A percentile compares a stretch with the other conserved stretches of the same genome.
Conservation (phyloP, 1,284 basidiomycete genomes). For the Rhodotorula mucilaginosa region DNA sequence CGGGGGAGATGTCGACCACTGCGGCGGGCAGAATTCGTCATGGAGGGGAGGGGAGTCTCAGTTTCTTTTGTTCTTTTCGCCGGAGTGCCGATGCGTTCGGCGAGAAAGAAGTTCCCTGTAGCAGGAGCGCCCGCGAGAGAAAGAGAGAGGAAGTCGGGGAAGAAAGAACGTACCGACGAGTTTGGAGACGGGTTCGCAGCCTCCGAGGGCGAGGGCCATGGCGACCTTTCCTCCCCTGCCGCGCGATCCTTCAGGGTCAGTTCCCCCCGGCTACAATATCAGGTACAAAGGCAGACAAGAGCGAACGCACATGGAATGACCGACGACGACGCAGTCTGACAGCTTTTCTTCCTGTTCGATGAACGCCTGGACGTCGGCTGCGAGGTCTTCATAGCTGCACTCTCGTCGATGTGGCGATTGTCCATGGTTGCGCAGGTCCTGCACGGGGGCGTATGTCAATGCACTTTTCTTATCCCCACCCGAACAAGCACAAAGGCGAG, state of each 20-base stretch:
- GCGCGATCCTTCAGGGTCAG: neutral
- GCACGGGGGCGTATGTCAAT: neutral
- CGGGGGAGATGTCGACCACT: constrained; percentile 75
- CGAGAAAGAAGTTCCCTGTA: too few relatives aligned
- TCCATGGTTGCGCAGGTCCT: constrained; percentile 84
- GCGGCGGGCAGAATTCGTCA: neutral
- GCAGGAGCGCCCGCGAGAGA: too few relatives aligned
- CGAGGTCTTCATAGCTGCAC: constrained; percentile 70
- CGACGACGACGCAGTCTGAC: constrained; percentile 64
- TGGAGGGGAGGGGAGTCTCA: too few relatives aligned
- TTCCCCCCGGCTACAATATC: too few relatives aligned
- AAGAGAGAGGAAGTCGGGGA: neutral
- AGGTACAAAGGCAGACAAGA: too few relatives aligned
- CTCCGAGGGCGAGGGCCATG: constrained; percentile 69
- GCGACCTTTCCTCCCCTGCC: constrained; percentile 81
- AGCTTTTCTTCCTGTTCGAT: constrained; percentile 49
- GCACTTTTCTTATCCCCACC: too few relatives aligned
- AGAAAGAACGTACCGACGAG: constrained; percentile 20
- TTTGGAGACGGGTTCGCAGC: constrained; percentile 52
- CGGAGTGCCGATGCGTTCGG: too few relatives aligned
- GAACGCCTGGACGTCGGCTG: constrained; percentile 55
- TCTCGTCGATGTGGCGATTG: constrained; percentile 67
- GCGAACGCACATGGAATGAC: constrained; percentile 74
- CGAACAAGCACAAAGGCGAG: too few relatives aligned
- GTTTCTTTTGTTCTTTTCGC: too few relatives aligned